A percentile compares a stretch with the other conserved stretches of the same genome.
These are phyloP conservation scores for Penicillium griseofulvum DNA, from an alignment of 2,329 filamentous ascomycete species.

Conservation along the genomic window DNA sequence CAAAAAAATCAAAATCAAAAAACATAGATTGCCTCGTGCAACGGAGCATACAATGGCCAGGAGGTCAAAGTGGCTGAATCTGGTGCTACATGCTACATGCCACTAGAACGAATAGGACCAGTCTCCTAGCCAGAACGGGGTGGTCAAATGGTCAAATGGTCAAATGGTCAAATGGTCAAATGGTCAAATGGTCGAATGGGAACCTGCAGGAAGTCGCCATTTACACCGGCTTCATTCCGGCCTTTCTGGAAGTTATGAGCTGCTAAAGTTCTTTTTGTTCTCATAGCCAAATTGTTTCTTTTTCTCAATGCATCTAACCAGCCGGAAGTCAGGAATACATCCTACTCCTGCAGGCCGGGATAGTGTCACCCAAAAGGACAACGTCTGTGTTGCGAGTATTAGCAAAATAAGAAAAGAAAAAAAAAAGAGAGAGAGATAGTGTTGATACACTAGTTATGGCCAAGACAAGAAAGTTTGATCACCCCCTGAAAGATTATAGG, in stretches of 20 bases:
- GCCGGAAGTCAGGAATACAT: slow-evolving; percentile 13
- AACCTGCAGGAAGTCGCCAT: slow-evolving; percentile 24
- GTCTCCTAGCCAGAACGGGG: neutral
- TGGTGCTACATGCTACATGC: slow-evolving; percentile 12
- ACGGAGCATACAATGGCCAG: slow-evolving; percentile 28
- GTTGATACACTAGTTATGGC: neutral
- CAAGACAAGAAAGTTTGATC: neutral
- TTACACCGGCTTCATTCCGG: slow-evolving; percentile 4
- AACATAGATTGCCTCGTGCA: slow-evolving; percentile 21
- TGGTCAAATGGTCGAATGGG: slow-evolving; percentile 14
- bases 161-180: slow-evolving; percentile 16
- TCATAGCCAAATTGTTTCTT: slow-evolving; percentile 7
- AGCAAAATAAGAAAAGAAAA: slow-evolving; percentile 5
- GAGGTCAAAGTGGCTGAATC: slow-evolving; percentile 26
- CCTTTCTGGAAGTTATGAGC: slow-evolving; percentile 15
- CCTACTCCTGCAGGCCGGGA: slow-evolving; percentile 16
- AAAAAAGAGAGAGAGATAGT: neutral
- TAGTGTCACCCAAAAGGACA: slow-evolving; percentile 20
- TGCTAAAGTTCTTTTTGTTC: slow-evolving; percentile 2
- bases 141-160: slow-evolving; percentile 1
- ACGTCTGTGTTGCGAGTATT: slow-evolving; percentile 11
- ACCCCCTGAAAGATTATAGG: neutral
- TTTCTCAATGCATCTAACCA: slow-evolving; percentile 17
- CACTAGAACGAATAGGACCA: slow-evolving; percentile 2
- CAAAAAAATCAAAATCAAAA: too few species aligned